Evolutionary conservation across 75 land plant genomes (phyloP).

Genomic region (Adiantum capillusveneris): DNA sequence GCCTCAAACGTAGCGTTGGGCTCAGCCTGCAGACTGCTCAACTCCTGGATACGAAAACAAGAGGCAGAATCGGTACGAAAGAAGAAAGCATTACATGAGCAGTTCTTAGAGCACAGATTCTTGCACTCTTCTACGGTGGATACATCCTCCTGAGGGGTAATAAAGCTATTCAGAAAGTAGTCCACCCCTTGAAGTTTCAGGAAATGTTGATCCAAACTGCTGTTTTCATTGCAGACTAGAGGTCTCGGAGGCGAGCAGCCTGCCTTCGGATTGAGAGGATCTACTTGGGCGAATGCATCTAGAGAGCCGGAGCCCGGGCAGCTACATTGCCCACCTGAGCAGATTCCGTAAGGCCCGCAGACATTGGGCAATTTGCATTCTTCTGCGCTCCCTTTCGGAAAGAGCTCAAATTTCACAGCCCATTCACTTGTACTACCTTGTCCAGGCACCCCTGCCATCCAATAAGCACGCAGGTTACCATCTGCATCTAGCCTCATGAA

Average conservation of each 20-base stretch:
- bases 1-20: slow-evolving; percentile 6
- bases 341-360: slow-evolving; percentile 33
- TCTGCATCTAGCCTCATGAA: slow-evolving; percentile 12
- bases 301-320: slow-evolving; percentile 16
- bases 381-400: background rate
- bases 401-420: slow-evolving; percentile 4
- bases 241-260: slow-evolving; percentile 7
- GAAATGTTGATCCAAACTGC: background rate
- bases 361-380: slow-evolving; percentile 17
- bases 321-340: slow-evolving; percentile 18
- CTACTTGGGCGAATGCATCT: slow-evolving; percentile 5
- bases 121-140: slow-evolving; percentile 8
- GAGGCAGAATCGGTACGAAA: background rate
- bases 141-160: slow-evolving; percentile 2
- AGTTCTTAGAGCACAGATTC: slow-evolving; percentile 7
- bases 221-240: background rate
- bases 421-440: slow-evolving; percentile 3
- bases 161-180: slow-evolving; percentile 10
- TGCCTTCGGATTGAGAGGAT: slow-evolving; percentile 2
- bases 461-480: slow-evolving; percentile 9
- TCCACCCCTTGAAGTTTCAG: slow-evolving; percentile 2
- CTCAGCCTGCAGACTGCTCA: background rate
- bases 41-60: background rate
- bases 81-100: slow-evolving; percentile 13
- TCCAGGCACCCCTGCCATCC: background rate